Evolutionary conservation across 1,284 basidiomycete species (phyloP).

Genomic region (Cutaneotrichosporon cavernicola): DNA sequence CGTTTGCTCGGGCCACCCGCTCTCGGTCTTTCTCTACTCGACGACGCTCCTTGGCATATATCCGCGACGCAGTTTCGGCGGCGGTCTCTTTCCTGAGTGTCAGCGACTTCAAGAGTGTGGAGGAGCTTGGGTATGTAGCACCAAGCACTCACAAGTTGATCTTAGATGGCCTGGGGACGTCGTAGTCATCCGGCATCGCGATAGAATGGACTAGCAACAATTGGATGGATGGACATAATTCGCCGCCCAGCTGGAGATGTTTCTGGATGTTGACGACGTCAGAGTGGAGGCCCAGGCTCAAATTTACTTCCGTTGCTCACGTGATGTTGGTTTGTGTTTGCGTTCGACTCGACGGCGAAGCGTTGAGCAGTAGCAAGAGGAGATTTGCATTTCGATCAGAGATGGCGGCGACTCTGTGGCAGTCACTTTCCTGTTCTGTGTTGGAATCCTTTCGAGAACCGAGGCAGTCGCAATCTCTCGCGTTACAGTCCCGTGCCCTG

Average conservation of each 20-base stretch:
- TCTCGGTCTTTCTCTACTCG: constrained; percentile 21
- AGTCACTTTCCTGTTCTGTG: too few relatives aligned
- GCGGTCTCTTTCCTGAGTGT: constrained; percentile 39
- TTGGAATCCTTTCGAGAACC: too few relatives aligned
- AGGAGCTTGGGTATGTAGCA: too few relatives aligned
- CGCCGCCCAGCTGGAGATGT: not conserved
- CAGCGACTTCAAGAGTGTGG: constrained; percentile 1
- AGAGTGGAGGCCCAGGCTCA: not conserved
- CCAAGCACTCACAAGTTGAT: not conserved
- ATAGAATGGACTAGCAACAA: not conserved
- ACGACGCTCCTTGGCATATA: constrained; percentile 37
- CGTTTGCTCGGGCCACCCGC: constrained; percentile 41
- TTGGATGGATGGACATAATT: not conserved
- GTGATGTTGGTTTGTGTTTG: too few relatives aligned
- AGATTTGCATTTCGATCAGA: not conserved
- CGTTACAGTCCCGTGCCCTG: not conserved
- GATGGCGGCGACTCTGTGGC: too few relatives aligned
- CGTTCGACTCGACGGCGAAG: not conserved
- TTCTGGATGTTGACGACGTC: not conserved
- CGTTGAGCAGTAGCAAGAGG: not conserved
- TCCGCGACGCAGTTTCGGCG: constrained; percentile 30
- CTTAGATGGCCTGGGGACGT: not conserved
- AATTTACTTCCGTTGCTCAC: not conserved
- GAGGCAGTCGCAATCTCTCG: not conserved
- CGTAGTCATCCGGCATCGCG: not conserved